Conservation (phyloP, 768 basidiomycete genomes). For the Podaxis mareebaensis region DNA sequence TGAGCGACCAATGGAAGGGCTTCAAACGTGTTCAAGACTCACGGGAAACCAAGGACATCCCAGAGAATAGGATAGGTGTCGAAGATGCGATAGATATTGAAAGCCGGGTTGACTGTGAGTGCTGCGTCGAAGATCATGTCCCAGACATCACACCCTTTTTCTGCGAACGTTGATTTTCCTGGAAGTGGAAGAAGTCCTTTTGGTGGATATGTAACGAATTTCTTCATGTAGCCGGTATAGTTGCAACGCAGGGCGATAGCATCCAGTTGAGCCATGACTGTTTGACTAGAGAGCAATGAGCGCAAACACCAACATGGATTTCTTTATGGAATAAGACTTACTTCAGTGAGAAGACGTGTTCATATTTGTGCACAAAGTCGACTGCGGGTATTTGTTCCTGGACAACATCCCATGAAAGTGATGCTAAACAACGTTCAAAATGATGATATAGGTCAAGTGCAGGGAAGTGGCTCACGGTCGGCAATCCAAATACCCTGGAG, state of each 20-base stretch:
- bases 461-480: conserved; percentile 52
- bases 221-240: conserved; percentile 61
- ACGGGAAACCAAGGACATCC: conserved; percentile 87
- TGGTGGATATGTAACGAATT: conserved; percentile 69
- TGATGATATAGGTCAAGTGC: background rate
- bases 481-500: conserved; percentile 73
- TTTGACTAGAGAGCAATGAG: conserved; percentile 41
- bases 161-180: conserved; percentile 46
- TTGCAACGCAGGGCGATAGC: conserved; percentile 52
- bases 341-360: conserved; percentile 74
- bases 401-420: conserved; percentile 61
- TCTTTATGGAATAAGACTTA: conserved; percentile 29
- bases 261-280: conserved; percentile 62
- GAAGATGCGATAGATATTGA: conserved; percentile 77
- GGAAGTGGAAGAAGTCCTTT: conserved; percentile 67
- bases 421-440: conserved; percentile 35
- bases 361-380: conserved; percentile 71
- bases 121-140: conserved; percentile 63
- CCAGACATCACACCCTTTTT: conserved; percentile 68
- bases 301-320: background rate
- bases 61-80: conserved; percentile 74
- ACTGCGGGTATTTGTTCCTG: conserved; percentile 74
- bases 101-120: conserved; percentile 66
- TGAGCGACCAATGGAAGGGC: background rate
- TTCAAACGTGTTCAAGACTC: conserved; percentile 20